Conservation (phyloP, 1,139 yeast species). For the Scheffersomyces illinoinensis region DNA sequence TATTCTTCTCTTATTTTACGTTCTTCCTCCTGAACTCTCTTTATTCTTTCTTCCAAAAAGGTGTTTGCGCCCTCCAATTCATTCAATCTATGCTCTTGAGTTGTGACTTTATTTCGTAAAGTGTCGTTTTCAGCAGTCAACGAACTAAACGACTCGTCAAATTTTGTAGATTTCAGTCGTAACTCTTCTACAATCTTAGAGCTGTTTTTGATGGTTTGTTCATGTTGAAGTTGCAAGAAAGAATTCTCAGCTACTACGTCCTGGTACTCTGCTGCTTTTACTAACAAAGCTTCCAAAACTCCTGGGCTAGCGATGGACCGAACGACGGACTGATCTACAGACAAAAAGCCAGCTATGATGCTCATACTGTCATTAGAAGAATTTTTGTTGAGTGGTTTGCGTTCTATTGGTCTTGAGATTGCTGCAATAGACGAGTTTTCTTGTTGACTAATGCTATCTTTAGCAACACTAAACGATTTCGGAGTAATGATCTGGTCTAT, state of each 20-base stretch:
- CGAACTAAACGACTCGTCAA: constrained; percentile 10
- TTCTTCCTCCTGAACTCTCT: constrained; percentile 20
- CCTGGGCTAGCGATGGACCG: constrained; percentile 15
- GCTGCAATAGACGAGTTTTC: constrained; percentile 20
- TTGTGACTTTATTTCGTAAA: neutral
- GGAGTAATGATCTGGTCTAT: constrained; percentile 46
- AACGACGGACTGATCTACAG: constrained; percentile 26
- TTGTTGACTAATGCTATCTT: constrained; percentile 19
- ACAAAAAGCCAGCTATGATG: constrained; percentile 33
- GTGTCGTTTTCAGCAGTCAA: constrained; percentile 10
- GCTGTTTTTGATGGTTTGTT: constrained; percentile 46
- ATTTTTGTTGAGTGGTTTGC: neutral
- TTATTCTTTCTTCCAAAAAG: constrained; percentile 10
- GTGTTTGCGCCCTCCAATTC: constrained; percentile 12
- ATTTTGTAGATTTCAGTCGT: constrained; percentile 9
- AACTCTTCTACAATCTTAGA: constrained; percentile 12
- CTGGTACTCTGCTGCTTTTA: constrained; percentile 49
- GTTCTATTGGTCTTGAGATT: constrained; percentile 1
- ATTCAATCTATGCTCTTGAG: constrained; percentile 6
- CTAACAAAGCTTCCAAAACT: constrained; percentile 36
- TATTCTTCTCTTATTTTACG: constrained; percentile 29
- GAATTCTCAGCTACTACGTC: constrained; percentile 52
- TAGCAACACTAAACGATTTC: constrained; percentile 43
- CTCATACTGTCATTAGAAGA: constrained; percentile 7
- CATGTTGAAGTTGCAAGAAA: constrained; percentile 52